Base-by-base conservation (phyloP, 768 basidiomycete genomes). In the Cyclocybe aegerita region DNA sequence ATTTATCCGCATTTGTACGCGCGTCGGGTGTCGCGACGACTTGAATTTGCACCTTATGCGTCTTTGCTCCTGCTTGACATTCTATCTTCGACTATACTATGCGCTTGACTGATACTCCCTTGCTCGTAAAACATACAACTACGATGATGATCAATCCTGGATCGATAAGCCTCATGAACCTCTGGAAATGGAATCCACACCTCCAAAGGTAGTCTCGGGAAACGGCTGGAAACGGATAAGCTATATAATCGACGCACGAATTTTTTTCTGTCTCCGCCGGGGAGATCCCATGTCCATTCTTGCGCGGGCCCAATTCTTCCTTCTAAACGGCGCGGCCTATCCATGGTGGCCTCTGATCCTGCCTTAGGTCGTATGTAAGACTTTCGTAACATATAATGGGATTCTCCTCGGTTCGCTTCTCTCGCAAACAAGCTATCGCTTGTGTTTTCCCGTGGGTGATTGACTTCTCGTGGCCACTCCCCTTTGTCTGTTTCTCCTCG, bases 241-340 rank as follows among this genome's bases (percentile, higher is more conserved):
- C 23, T 23, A n/a, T n/a, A n/a, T n/a, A 49, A 30, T 23, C 30
- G n/a, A 17, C 15, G 49, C 37, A 9, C 61, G 60, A 60, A 55
- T 61, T 58, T 54, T 54, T 49, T 59, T 54, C 53, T 61, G 59
- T 60, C 61, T 62, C 51, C 51, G 53, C 49, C 46, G 52, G 23
- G 23, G 47, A 49, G 43, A 42, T 46, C 34, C 43, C 29, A 48
- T 42, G 37, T 33, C 48, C 33, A 52, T 43, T 51, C 57, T 46
- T 40, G 48, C 46, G 52, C 61, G 61, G 61, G 51, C 55, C 64
- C 54, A 55, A 32, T 39, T 50, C 39, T 6, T 41, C 45, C 47
- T 48, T 35, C 43, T 15, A 43, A 36, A 43, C 14, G 8, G 31
- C 45, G 45, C n/a, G 29, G 42, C 42, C 42, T 12, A 30, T 30